phyloP scores from a whole-genome alignment of 148 eudicot species.

The Spergularia bocconei region DNA sequence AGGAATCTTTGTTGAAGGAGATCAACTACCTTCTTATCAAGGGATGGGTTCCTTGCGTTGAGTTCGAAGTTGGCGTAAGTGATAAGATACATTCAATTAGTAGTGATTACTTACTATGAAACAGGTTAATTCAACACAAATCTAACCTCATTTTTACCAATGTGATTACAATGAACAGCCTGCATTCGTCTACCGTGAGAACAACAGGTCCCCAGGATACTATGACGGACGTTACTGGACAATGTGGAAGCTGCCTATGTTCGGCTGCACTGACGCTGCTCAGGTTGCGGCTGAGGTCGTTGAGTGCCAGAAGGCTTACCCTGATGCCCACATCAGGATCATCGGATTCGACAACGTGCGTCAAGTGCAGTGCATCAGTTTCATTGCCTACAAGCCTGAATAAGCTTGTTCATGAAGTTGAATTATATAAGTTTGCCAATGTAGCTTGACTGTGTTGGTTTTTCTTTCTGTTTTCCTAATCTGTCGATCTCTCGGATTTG shows the following conservation, averaged over 20 bases:
- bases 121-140: no score
- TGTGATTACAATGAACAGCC: constrained; percentile 4
- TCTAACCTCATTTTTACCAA: not conserved
- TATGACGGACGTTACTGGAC: constrained; percentile 61
- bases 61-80: constrained; percentile 42
- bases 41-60: constrained; percentile 58
- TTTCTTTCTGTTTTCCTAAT: not conserved
- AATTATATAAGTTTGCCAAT: not conserved
- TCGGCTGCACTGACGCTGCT: constrained; percentile 44
- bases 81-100: not conserved
- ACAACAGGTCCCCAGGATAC: constrained; percentile 45
- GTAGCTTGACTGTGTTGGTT: not conserved
- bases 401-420: not conserved
- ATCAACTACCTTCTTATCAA: constrained; percentile 37
- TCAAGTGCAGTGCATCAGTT: constrained; percentile 61
- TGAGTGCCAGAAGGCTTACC: constrained; percentile 45
- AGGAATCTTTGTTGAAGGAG: constrained; percentile 18
- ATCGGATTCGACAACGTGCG: constrained; percentile 54
- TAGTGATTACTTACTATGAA: not conserved
- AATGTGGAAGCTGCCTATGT: constrained; percentile 64
- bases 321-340: constrained; percentile 42
- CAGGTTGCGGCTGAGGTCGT: constrained; percentile 36
- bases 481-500: not conserved
- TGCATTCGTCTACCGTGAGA: constrained; percentile 47
- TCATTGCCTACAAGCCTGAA: constrained; percentile 51